Evolutionary conservation across 2,329 filamentous ascomycete species (phyloP).

Genomic region (Sphaerostilbella broomeana): DNA sequence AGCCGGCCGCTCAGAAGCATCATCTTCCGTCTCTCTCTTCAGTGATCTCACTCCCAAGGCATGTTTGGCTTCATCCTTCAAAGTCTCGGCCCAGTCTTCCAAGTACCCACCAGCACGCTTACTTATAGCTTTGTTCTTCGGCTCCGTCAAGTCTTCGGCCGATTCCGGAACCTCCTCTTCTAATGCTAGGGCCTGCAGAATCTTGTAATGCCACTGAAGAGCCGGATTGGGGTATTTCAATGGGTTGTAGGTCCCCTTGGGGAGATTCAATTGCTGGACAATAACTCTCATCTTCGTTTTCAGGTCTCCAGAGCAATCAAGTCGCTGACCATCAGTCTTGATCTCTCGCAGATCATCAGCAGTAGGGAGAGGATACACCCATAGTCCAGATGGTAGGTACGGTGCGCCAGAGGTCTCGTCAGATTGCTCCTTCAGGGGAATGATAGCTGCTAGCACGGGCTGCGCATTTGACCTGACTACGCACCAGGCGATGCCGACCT

Average conservation of each 20-base stretch:
- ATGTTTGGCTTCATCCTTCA: constrained; percentile 50
- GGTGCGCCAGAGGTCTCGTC: constrained; percentile 62
- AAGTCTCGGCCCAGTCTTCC: constrained; percentile 64
- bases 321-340: constrained; percentile 52
- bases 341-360: constrained; percentile 79
- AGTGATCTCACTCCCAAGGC: constrained; percentile 34
- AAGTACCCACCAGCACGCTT: constrained; percentile 79
- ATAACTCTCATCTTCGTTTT: constrained; percentile 77
- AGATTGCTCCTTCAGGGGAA: constrained; percentile 63
- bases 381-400: constrained; percentile 73
- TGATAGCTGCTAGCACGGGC: constrained; percentile 72
- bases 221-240: constrained; percentile 84
- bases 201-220: constrained; percentile 95
- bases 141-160: constrained; percentile 68
- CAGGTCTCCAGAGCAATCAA: constrained; percentile 57
- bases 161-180: constrained; percentile 83
- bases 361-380: constrained; percentile 82
- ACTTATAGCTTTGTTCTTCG: constrained; percentile 80
- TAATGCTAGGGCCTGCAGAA: constrained; percentile 82
- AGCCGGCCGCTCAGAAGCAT: constrained; percentile 32
- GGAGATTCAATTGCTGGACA: constrained; percentile 80
- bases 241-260: constrained; percentile 78
- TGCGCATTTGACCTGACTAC: constrained; percentile 74
- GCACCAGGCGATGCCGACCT: constrained; percentile 85
- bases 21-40: constrained; percentile 46